These are phyloP conservation scores for Athelia psychrophila DNA, from an alignment of 1,284 basidiomycete genomes.

Conservation along the genomic window DNA sequence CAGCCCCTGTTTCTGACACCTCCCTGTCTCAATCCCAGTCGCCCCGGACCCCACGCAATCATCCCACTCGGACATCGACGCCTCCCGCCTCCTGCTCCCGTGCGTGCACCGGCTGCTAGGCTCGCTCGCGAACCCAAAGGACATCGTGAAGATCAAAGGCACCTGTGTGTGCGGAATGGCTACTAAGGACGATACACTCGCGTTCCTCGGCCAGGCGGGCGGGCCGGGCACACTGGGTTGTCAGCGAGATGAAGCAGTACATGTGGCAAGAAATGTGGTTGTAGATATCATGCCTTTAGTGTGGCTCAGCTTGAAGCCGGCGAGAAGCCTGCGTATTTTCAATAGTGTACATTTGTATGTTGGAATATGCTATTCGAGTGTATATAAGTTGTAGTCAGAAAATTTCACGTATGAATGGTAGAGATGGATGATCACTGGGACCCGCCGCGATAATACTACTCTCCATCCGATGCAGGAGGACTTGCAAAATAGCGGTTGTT, in stretches of 20 bases:
- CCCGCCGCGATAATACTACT: too few species aligned
- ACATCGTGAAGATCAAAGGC: slow-evolving; percentile 63
- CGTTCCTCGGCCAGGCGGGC: slow-evolving; percentile 79
- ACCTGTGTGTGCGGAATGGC: slow-evolving; percentile 89
- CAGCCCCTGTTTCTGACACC: slow-evolving; percentile 22
- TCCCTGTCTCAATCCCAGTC: slow-evolving; percentile 25
- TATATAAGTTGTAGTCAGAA: too few species aligned
- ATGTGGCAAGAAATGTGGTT: too few species aligned
- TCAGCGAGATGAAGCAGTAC: slow-evolving; percentile 18
- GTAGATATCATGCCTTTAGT: too few species aligned
- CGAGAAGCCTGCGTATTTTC: too few species aligned
- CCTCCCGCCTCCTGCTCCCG: slow-evolving; percentile 69
- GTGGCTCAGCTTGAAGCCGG: too few species aligned
- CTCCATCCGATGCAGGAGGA: too few species aligned
- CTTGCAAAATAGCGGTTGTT: too few species aligned
- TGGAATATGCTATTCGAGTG: too few species aligned
- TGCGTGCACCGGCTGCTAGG: slow-evolving; percentile 70
- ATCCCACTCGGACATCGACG: slow-evolving; percentile 39
- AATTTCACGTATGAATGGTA: too few species aligned
- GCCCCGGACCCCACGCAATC: slow-evolving; percentile 20
- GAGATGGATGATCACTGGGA: too few species aligned
- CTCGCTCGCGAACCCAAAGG: slow-evolving; percentile 39
- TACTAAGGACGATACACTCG: slow-evolving; percentile 87
- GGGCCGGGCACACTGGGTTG: slow-evolving; percentile 67
- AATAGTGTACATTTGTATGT: too few species aligned